Evolutionary conservation across 306 rosid species (phyloP), one percentile per base, ranked within the genome.

Genomic region (Cucurbita maxima): DNA sequence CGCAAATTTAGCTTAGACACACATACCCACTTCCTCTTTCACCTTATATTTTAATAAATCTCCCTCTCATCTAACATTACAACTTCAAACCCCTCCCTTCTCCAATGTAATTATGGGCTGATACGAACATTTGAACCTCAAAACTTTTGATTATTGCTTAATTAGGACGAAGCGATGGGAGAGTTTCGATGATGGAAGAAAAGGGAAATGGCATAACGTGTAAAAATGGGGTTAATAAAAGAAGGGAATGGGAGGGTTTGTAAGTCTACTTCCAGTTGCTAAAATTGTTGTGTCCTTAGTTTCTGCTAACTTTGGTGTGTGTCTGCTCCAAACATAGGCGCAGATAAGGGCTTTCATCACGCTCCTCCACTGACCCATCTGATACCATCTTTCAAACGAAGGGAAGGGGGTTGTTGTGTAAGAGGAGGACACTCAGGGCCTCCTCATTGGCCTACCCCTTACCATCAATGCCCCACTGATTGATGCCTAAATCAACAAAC

Each of bases 221-320:
- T 71, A 71, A 47, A 53, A 51, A 50, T 50, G 60, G 75, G 54
- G 58, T 37, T 71, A 14, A 71, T 43, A n/a, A 51, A 53, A 52
- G 59, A 53, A 16, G 18, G 5, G 74, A 19, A 5, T 34, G 56
- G 52, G 64, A 34, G 62, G 11, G 25, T 43, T 18, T 47, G 3
- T 47, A 50, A 84, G 88, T 84, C 89, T 81, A 81, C 83, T 79
- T 87, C 66, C 86, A 83, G 83, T 85, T 85, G 48, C 89, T 79
- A 67, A 83, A 78, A 58, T 82, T 80, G 81, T 85, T 80, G 80
- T 84, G 86, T 82, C 85, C 88, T 79, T 79, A 86, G 77, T 85
- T 77, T 78, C 77, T 87, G 82, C 79, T 81, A 67, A 57, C 54
- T 75, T 82, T 83, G 76, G 82, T 83, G 77, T 78, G 77, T 85